phyloP scores from a whole-genome alignment of 2,329 filamentous ascomycete genomes.

The Metarhizium brunneum region DNA sequence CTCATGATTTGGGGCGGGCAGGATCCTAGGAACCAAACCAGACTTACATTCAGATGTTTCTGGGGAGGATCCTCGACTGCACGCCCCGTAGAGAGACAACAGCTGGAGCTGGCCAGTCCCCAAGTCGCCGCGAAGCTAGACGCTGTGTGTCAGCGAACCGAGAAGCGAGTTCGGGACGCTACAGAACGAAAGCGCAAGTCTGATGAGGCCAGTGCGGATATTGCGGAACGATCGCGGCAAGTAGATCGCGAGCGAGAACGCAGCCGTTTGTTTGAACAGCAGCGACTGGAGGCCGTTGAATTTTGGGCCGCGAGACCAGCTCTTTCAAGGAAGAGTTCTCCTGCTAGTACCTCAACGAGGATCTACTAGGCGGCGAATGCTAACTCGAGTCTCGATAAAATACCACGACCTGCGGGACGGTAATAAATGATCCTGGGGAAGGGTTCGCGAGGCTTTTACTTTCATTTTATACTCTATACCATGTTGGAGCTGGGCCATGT shows the following conservation, averaged over 20 bases:
- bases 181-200: conserved; percentile 31
- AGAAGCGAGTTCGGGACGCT: conserved; percentile 32
- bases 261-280: conserved; percentile 39
- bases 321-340: conserved; percentile 19
- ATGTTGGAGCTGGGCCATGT: not conserved
- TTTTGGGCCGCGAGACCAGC: conserved; percentile 24
- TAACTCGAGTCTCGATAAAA: conserved; percentile 9
- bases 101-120: conserved; percentile 26
- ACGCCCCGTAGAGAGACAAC: conserved; percentile 19
- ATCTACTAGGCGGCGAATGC: conserved; percentile 7
- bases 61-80: conserved; percentile 45
- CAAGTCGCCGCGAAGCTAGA: conserved; percentile 37
- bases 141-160: conserved; percentile 33
- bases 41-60: conserved; percentile 42
- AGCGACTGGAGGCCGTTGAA: conserved; percentile 35
- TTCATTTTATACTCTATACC: not conserved
- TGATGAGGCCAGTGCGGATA: conserved; percentile 35
- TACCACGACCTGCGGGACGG: not conserved
- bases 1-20: conserved; percentile 59
- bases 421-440: too few species aligned
- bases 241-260: conserved; percentile 38
- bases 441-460: not conserved
- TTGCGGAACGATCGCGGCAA: conserved; percentile 28
- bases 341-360: conserved; percentile 13
- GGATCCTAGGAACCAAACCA: conserved; percentile 30